These are phyloP conservation scores for Eutrema japonicum DNA, from an alignment of 345 rosid species.

Conservation along the genomic window DNA sequence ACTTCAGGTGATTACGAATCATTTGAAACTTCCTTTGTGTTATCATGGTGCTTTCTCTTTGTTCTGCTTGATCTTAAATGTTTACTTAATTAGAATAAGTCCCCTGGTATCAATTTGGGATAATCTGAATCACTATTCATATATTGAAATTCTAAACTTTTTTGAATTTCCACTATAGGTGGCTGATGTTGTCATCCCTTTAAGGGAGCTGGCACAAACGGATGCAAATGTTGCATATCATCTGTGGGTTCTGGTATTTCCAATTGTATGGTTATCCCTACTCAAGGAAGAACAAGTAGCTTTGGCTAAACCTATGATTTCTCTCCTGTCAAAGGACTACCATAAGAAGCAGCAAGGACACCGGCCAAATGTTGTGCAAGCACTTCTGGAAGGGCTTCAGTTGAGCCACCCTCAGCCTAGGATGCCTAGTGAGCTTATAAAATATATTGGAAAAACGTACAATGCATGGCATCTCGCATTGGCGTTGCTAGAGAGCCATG, in stretches of 20 bases:
- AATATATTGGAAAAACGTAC: constrained; percentile 92
- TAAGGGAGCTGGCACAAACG: constrained; percentile 92
- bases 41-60: constrained; percentile 29
- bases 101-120: constrained; percentile 1
- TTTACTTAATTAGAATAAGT: constrained; percentile 6
- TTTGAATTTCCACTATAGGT: constrained; percentile 54
- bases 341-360: constrained; percentile 95
- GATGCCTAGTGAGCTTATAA: constrained; percentile 98
- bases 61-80: constrained; percentile 22
- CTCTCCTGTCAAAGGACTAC: constrained; percentile 85
- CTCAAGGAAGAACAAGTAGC: constrained; percentile 85
- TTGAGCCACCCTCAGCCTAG: constrained; percentile 99
- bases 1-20: constrained; percentile 70
- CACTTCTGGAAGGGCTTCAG: constrained; percentile 96
- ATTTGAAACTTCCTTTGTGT: constrained; percentile 7
- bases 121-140: constrained; percentile 10
- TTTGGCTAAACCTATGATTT: constrained; percentile 88
- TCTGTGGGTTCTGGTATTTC: constrained; percentile 98
- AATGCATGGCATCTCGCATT: constrained; percentile 98
- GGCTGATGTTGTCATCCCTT: constrained; percentile 84
- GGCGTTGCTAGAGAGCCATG: constrained; percentile 95
- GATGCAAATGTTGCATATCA: constrained; percentile 97
- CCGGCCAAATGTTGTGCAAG: constrained; percentile 99
- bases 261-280: constrained; percentile 95
- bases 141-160: constrained; percentile 11